phyloP scores from a whole-genome alignment of 163 green algal species.

The Scenedesmus sp. region DNA sequence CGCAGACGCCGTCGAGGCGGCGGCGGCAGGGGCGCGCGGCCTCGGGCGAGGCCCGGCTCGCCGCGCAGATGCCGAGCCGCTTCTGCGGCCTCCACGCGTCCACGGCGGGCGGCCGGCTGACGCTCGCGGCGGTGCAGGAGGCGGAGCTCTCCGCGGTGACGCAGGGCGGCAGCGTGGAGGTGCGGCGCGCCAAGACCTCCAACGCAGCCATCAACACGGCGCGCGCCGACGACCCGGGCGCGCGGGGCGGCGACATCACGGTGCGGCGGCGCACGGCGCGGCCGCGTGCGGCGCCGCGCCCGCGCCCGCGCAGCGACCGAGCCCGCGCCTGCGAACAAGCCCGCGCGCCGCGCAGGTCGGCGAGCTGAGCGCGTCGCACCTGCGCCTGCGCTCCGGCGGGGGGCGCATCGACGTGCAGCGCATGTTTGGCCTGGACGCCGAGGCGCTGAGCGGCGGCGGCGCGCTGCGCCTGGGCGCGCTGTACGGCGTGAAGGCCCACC shows the following conservation, averaged over 20 bases:
- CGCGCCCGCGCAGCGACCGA: neutral
- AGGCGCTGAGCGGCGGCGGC: neutral
- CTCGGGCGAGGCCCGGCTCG: neutral
- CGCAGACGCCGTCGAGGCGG: constrained; percentile 2
- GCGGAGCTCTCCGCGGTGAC: constrained; percentile 7
- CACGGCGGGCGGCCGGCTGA: constrained; percentile 22
- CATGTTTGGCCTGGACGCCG: constrained; percentile 16
- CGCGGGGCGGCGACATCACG: too few species aligned
- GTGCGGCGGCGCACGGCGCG: neutral
- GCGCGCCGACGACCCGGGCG: too few species aligned
- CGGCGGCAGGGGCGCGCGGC: neutral
- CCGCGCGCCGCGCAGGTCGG: neutral
- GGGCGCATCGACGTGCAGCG: constrained; percentile 12
- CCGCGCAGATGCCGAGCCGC: constrained; percentile 18
- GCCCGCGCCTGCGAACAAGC: neutral
- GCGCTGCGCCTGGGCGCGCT: neutral
- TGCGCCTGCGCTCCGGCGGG: constrained; percentile 17
- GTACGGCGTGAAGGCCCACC: constrained; percentile 5
- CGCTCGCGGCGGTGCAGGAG: constrained; percentile 15
- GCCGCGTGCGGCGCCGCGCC: neutral
- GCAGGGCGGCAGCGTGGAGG: neutral
- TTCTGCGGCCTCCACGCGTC: constrained; percentile 42
- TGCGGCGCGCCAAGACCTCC: neutral
- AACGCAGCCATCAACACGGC: constrained; percentile 29
- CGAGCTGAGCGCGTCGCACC: constrained; percentile 13